These are phyloP conservation scores for Beauveria australis DNA, from an alignment of 2,329 filamentous ascomycete species.

Conservation along the genomic window DNA sequence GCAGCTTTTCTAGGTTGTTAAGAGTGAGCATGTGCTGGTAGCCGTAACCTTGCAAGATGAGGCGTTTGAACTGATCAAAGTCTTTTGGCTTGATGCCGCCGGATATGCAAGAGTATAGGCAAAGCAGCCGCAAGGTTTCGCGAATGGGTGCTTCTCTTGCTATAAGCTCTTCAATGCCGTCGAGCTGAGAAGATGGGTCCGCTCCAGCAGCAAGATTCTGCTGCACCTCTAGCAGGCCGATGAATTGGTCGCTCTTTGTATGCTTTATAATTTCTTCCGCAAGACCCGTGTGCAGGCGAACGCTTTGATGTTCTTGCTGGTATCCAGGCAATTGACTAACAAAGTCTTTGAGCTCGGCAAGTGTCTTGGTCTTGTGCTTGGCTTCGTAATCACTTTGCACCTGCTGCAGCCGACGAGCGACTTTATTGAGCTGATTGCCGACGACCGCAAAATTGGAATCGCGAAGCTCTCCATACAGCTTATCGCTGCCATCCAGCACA, in stretches of 20 bases:
- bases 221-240: slow-evolving; percentile 81
- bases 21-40: slow-evolving; percentile 92
- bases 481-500: slow-evolving; percentile 79
- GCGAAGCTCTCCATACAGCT: slow-evolving; percentile 77
- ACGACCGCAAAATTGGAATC: slow-evolving; percentile 95
- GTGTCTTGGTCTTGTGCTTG: slow-evolving; percentile 77
- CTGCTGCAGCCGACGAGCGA: slow-evolving; percentile 73
- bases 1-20: slow-evolving; percentile 78
- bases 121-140: slow-evolving; percentile 78
- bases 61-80: slow-evolving; percentile 78
- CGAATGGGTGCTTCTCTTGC: slow-evolving; percentile 72
- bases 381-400: slow-evolving; percentile 87
- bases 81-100: slow-evolving; percentile 85
- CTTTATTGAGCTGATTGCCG: slow-evolving; percentile 79
- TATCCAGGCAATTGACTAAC: slow-evolving; percentile 89
- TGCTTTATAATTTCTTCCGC: slow-evolving; percentile 94
- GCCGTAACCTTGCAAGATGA: slow-evolving; percentile 86
- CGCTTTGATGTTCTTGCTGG: slow-evolving; percentile 84
- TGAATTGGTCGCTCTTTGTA: slow-evolving; percentile 83
- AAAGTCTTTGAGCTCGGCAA: slow-evolving; percentile 86
- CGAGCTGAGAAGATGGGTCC: slow-evolving; percentile 82
- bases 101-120: slow-evolving; percentile 82
- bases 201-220: slow-evolving; percentile 89
- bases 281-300: slow-evolving; percentile 86
- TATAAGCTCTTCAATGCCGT: slow-evolving; percentile 90